Evolutionary conservation across 2,329 filamentous ascomycete genomes (phyloP).

Genomic region (Talaromyces sp.): DNA sequence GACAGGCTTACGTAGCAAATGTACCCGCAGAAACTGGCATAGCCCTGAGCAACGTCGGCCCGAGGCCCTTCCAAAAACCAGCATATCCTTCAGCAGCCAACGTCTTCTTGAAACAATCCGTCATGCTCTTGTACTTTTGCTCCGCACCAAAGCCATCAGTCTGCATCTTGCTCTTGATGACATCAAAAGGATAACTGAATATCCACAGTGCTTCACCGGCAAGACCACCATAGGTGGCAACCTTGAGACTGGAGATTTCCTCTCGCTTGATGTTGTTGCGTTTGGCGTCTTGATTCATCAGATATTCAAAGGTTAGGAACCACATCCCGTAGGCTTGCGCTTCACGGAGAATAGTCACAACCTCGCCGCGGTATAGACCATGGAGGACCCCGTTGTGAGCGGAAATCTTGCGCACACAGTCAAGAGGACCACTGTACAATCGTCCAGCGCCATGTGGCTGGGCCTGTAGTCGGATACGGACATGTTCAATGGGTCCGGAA

Average conservation of each 20-base stretch:
- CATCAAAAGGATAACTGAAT: conserved; percentile 90
- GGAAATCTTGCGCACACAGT: conserved; percentile 84
- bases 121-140: conserved; percentile 76
- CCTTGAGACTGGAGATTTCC: conserved; percentile 77
- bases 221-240: conserved; percentile 87
- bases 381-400: conserved; percentile 65
- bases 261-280: conserved; percentile 73
- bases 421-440: conserved; percentile 79
- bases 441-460: conserved; percentile 81
- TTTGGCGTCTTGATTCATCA: conserved; percentile 86
- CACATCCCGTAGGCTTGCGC: conserved; percentile 92
- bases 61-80: conserved; percentile 95
- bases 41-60: conserved; percentile 83
- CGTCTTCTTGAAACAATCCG: conserved; percentile 83
- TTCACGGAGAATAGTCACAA: conserved; percentile 83
- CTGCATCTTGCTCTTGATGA: conserved; percentile 99
- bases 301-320: conserved; percentile 92
- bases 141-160: conserved; percentile 80
- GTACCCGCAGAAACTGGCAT: conserved; percentile 99
- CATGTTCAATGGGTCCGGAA: conserved; percentile 91
- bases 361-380: conserved; percentile 83
- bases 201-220: conserved; percentile 95
- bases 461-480: conserved; percentile 92
- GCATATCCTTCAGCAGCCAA: conserved; percentile 71
- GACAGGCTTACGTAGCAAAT: conserved; percentile 68